Evolutionary conservation across 1,284 basidiomycete genomes (phyloP), one percentile per base, ranked within the genome.

Genomic region (Salmacisia buchloeana): DNA sequence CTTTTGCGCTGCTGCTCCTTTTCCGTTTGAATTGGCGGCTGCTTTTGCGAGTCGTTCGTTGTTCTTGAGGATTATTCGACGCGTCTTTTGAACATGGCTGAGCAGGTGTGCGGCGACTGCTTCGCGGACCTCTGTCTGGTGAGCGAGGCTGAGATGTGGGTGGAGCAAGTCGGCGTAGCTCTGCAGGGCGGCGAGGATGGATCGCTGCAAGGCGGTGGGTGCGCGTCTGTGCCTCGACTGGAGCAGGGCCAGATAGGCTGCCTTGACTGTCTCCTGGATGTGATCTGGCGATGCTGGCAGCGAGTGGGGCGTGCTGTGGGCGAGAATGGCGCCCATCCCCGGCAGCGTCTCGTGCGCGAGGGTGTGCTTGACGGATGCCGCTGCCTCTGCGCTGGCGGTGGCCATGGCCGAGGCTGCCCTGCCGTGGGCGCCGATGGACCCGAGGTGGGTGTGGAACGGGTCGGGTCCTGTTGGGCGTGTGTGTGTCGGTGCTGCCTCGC

Each of bases 21-120:
- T 58, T 18, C 31, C 38, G 12, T 39, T 52, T 39, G 18, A 10
- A 25, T 5, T 21, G 49, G 67, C 58, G 21, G 75, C 67, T 27
- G 73, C 66, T 38, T 75, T 73, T 6, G 78, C 85, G 13, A 97
- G 84, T 54, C 88, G 87, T 71, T 97, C 92, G 76, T 97, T 97
- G 80, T 94, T 96, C 78, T 94, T 94, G 18, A 97, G 84, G n/a
- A 98, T 85, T 7, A 87, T 85, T 13, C 89, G 86, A n/a, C 94
- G 89, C 69, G 94, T 97, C 83, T 93, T 96, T 52, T 65, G 63
- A 9, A 77, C 56, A 58, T 78, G 77, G 54, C 72, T 73, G 64
- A 76, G 70, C 58, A 71, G 67, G 45, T 77, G 76, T 67, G 72
- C 68, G 12, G 72, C 70, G 5, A 72, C 36, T 2, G 63, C 63